Percentiles rank a stretch among this genome's conserved stretches.
Conservation (phyloP, 208 protist species). For the Leishmania braziliensis region DNA sequence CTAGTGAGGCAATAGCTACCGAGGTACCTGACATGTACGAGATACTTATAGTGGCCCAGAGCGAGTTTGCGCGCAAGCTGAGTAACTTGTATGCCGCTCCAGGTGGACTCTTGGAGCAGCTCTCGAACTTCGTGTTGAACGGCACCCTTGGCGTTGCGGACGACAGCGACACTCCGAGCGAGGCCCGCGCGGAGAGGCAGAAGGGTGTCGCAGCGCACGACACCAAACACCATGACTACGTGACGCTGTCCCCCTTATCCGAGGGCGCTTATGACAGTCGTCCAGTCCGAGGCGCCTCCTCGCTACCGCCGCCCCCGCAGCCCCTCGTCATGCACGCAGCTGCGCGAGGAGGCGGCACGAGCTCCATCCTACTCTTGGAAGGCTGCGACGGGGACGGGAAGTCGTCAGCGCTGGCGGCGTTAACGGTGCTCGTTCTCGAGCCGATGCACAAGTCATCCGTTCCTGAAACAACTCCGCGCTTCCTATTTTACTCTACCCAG, state of each 20-base stretch:
- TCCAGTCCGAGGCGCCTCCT: background rate
- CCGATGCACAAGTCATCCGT: conserved; percentile 9
- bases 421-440: conserved; percentile 41
- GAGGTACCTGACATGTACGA: conserved; percentile 13
- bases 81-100: conserved; percentile 68
- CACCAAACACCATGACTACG: background rate
- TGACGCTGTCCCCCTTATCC: background rate
- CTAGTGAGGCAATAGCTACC: background rate
- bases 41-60: conserved; percentile 16
- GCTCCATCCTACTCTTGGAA: conserved; percentile 63
- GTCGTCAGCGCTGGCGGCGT: conserved; percentile 60
- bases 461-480: conserved; percentile 6
- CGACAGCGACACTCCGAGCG: background rate
- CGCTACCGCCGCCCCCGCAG: background rate
- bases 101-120: conserved; percentile 49
- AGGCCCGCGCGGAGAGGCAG: background rate
- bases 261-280: background rate
- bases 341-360: background rate
- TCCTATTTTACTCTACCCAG: conserved; percentile 74
- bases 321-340: background rate
- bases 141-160: background rate
- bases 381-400: conserved; percentile 77
- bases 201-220: background rate
- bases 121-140: conserved; percentile 58
- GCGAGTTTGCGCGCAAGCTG: conserved; percentile 46